Conservation (phyloP, 176 grass and related monocot genomes). For the Bolboschoenus planiculmis region DNA sequence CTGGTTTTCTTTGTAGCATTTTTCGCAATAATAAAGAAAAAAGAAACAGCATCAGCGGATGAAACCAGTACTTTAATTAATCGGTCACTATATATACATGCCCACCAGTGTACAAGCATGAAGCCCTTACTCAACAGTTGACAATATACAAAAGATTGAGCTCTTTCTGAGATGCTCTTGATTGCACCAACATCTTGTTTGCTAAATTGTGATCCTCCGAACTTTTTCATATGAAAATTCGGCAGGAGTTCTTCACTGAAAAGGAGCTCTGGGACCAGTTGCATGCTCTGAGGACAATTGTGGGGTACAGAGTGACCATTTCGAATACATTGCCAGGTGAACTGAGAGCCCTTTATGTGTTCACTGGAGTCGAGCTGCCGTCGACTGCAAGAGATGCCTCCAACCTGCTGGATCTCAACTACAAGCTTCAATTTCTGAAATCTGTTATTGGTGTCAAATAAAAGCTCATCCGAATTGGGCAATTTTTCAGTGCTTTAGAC, state of each 20-base stretch:
- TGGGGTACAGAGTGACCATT: conserved; percentile 29
- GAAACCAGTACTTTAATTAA: background rate
- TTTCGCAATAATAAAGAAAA: too few relatives aligned
- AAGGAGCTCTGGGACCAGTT: conserved; percentile 33
- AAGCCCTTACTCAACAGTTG: background rate
- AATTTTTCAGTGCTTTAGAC: background rate
- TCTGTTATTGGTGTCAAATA: conserved; percentile 35
- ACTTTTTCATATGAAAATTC: background rate
- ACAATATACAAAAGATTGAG: background rate
- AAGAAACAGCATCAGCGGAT: background rate
- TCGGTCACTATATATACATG: background rate
- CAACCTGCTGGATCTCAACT: conserved; percentile 28
- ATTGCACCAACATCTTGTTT: background rate
- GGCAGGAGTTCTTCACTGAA: conserved; percentile 17
- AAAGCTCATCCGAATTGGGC: background rate
- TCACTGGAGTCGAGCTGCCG: conserved; percentile 36
- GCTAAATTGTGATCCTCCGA: background rate
- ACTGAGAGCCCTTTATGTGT: conserved; percentile 34
- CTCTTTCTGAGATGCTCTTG: background rate
- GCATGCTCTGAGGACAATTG: conserved; percentile 25
- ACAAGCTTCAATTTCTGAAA: conserved; percentile 40
- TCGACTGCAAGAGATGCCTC: conserved; percentile 17
- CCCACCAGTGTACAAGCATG: background rate
- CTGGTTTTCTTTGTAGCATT: background rate
- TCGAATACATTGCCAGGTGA: conserved; percentile 20